A percentile compares a stretch with the other conserved stretches of the same genome.
phyloP scores from a whole-genome alignment of 176 grass and related monocot species.

The Oryza meyeriana region DNA sequence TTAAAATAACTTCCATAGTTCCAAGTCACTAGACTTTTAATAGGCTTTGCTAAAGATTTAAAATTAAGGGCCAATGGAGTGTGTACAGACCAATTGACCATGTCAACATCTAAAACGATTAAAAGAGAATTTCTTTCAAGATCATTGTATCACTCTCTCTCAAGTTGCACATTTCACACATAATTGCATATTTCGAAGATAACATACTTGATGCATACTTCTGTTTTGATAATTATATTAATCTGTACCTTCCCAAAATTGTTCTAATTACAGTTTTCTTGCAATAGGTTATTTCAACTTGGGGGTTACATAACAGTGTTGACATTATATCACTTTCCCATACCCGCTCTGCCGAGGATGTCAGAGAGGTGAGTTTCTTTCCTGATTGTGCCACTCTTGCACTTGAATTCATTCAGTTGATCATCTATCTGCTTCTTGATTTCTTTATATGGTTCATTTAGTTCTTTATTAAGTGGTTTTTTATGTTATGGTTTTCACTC shows the following conservation, averaged over 20 bases:
- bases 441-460: not conserved
- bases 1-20: not conserved
- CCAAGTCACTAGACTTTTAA: not conserved
- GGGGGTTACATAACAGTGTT: constrained; percentile 73
- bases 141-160: not conserved
- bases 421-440: not conserved
- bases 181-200: not conserved
- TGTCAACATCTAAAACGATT: not conserved
- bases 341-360: constrained; percentile 84
- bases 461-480: constrained; percentile 8
- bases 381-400: constrained; percentile 16
- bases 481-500: constrained; percentile 2
- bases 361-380: constrained; percentile 68
- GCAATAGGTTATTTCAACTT: constrained; percentile 88
- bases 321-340: constrained; percentile 97
- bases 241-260: not conserved
- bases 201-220: not conserved
- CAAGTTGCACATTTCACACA: not conserved
- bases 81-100: not conserved
- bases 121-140: constrained; percentile 2
- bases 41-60: constrained; percentile 10
- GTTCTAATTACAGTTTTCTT: constrained; percentile 15
- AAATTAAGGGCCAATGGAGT: not conserved
- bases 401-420: constrained; percentile 18
- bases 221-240: constrained; percentile 15